phyloP scores from a whole-genome alignment of 1,139 yeast species.

The Hemisphaericaspora lyxosophila region DNA sequence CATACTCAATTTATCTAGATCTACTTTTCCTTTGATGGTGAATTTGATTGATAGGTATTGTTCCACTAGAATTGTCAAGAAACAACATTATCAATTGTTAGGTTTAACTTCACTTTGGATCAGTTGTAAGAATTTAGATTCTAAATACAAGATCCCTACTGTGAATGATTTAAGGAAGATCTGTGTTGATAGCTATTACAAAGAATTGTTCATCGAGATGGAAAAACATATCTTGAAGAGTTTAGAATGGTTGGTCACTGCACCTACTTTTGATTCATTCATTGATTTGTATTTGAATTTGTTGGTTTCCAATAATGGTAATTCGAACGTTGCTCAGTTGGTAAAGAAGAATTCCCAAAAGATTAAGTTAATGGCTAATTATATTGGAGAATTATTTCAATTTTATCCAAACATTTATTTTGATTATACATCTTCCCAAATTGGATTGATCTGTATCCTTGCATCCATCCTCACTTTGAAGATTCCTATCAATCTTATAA shows the following conservation, averaged over 20 bases:
- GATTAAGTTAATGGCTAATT: slow-evolving; percentile 55
- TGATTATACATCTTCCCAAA: slow-evolving; percentile 53
- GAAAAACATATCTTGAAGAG: slow-evolving; percentile 65
- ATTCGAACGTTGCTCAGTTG: slow-evolving; percentile 24
- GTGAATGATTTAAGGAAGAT: slow-evolving; percentile 55
- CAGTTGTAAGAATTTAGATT: slow-evolving; percentile 68
- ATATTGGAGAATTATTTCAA: slow-evolving; percentile 64
- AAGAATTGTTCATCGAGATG: slow-evolving; percentile 62
- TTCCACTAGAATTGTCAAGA: slow-evolving; percentile 48
- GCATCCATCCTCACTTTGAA: slow-evolving; percentile 27
- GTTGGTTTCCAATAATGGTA: slow-evolving; percentile 17
- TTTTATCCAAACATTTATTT: slow-evolving; percentile 61
- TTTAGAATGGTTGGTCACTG: slow-evolving; percentile 54
- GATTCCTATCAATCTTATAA: slow-evolving; percentile 27
- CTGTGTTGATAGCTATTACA: slow-evolving; percentile 64
- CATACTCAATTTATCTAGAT: slow-evolving; percentile 46
- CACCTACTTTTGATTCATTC: slow-evolving; percentile 62
- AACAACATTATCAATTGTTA: slow-evolving; percentile 61
- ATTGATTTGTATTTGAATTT: slow-evolving; percentile 52
- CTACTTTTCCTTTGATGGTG: slow-evolving; percentile 56
- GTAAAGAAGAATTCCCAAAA: slow-evolving; percentile 37
- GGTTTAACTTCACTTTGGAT: slow-evolving; percentile 77
- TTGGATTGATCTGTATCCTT: slow-evolving; percentile 54
- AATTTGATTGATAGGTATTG: slow-evolving; percentile 55
- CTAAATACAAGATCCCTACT: slow-evolving; percentile 64